These are phyloP conservation scores for Elaeis oleifera DNA, from an alignment of 202 grass and related monocot genomes.

Conservation along the genomic window DNA sequence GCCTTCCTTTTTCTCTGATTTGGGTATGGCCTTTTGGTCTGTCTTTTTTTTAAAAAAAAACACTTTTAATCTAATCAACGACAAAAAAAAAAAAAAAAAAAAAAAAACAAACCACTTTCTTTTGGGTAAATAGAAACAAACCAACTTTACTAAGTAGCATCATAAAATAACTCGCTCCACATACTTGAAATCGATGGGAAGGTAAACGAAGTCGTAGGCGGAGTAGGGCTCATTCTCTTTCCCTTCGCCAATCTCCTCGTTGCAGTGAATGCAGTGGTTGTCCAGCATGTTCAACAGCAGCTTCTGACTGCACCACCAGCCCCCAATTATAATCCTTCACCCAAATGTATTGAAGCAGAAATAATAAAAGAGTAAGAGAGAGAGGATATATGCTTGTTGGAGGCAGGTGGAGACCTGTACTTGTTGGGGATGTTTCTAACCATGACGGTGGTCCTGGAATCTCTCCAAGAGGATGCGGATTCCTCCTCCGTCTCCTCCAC, in stretches of 20 bases:
- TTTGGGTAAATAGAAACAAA: neutral
- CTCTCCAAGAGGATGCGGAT: conserved; percentile 22
- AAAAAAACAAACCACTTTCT: too few relatives aligned
- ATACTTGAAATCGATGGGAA: conserved; percentile 99
- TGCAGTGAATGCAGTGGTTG: conserved; percentile 88
- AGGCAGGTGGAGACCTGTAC: conserved; percentile 61
- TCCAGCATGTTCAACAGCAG: conserved; percentile 87
- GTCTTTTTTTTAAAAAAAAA: neutral
- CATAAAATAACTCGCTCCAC: conserved; percentile 23
- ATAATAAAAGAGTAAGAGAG: neutral
- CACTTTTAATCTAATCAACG: neutral
- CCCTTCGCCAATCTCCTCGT: conserved; percentile 49
- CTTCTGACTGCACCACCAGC: conserved; percentile 58
- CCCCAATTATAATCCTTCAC: too few relatives aligned
- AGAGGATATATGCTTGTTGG: conserved; percentile 29
- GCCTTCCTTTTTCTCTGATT: conserved; percentile 14
- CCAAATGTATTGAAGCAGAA: too few relatives aligned
- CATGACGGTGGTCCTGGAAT: conserved; percentile 94
- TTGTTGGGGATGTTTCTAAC: conserved; percentile 64
- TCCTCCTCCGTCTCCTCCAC: conserved; percentile 17
- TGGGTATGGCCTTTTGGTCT: conserved; percentile 9
- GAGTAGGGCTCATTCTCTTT: conserved; percentile 54
- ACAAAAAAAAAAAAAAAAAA: conserved; percentile 6
- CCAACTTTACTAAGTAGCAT: conserved; percentile 30
- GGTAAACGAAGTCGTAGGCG: conserved; percentile 94